phyloP scores from a whole-genome alignment of 495 filamentous ascomycete species.

The Lepraria neglecta region DNA sequence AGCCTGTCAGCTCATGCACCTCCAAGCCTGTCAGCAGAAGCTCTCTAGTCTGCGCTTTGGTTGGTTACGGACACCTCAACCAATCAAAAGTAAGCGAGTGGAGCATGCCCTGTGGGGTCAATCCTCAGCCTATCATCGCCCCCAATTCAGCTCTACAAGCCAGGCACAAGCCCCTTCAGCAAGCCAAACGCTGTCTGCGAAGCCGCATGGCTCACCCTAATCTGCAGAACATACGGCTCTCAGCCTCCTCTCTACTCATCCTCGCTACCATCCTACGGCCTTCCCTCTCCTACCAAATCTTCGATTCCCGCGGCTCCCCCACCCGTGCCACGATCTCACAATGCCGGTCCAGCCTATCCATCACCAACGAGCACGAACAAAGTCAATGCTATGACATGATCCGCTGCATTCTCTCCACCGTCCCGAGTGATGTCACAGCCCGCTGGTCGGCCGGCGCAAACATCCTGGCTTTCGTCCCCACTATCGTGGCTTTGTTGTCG shows the following conservation, averaged over 20 bases:
- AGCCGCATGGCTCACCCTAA: too few relatives aligned
- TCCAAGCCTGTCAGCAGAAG: neutral
- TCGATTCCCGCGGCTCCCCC: slow-evolving; percentile 5
- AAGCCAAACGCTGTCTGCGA: too few relatives aligned
- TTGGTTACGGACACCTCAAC: neutral
- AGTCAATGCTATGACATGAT: slow-evolving; percentile 17
- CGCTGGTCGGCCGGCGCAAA: slow-evolving; percentile 22
- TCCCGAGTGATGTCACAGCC: slow-evolving; percentile 14
- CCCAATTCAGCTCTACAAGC: too few relatives aligned
- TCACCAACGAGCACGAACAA: neutral
- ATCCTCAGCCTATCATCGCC: neutral
- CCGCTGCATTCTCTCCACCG: slow-evolving; percentile 13
- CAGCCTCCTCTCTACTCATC: too few relatives aligned
- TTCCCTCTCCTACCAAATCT: neutral
- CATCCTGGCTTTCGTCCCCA: slow-evolving; percentile 22
- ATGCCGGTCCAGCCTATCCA: neutral
- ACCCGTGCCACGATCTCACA: neutral
- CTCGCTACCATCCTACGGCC: neutral
- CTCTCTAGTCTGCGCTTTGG: neutral
- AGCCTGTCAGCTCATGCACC: too few relatives aligned
- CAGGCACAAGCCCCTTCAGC: neutral
- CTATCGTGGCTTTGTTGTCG: slow-evolving; percentile 23
- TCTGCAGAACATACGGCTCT: too few relatives aligned
- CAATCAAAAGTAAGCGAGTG: neutral
- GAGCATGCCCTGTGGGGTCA: neutral